A percentile compares a stretch with the other conserved stretches of the same genome.
Conservation (phyloP, 495 filamentous ascomycete genomes). For the Penicillium argentinense region DNA sequence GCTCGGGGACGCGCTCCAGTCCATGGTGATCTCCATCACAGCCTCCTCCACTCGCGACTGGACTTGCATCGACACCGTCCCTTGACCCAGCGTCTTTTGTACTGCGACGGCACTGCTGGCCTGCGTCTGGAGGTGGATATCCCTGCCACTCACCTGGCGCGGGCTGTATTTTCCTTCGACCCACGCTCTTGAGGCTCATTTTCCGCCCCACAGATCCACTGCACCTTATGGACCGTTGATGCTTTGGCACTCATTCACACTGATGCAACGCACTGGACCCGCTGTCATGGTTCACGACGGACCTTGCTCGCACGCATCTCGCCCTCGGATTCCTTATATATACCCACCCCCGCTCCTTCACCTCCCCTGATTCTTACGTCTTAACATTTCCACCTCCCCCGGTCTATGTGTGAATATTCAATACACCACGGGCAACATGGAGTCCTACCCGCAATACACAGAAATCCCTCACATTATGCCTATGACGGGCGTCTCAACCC, state of each 20-base stretch:
- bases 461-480: constrained; percentile 14
- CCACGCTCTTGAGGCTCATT: constrained; percentile 19
- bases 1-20: too few species aligned
- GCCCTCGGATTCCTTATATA: constrained; percentile 11
- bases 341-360: constrained; percentile 1
- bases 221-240: constrained; percentile 1
- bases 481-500: constrained; percentile 1
- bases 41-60: background rate
- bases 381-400: background rate
- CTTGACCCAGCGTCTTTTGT: too few species aligned
- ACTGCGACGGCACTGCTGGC: too few species aligned
- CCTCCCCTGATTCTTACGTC: background rate
- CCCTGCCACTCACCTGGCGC: too few species aligned
- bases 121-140: too few species aligned
- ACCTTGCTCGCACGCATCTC: background rate
- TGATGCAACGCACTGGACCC: constrained; percentile 17
- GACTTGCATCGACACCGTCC: background rate
- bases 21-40: background rate
- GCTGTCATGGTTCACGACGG: constrained; percentile 4
- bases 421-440: constrained; percentile 17
- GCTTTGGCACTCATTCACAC: constrained; percentile 5
- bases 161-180: too few species aligned
- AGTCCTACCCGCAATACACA: constrained; percentile 16
- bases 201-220: constrained; percentile 13
- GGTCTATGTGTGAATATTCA: background rate